phyloP scores from a whole-genome alignment of 345 rosid genomes.

The Jatropha curcas region DNA sequence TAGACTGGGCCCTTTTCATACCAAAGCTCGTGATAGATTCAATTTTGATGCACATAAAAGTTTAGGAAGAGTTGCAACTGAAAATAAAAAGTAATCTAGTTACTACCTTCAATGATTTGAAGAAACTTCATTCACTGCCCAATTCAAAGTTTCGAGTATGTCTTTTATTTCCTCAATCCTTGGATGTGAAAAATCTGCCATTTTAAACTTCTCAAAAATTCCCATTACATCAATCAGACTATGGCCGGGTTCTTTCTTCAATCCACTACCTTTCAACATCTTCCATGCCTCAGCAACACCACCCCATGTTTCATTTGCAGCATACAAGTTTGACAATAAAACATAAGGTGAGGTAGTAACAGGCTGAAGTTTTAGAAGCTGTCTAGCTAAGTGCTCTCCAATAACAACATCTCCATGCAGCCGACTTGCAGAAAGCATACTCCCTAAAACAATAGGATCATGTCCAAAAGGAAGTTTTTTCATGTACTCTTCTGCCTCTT shows the following conservation, averaged over 20 bases:
- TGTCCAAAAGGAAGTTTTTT: constrained; percentile 39
- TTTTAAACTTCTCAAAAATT: constrained; percentile 42
- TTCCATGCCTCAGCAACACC: constrained; percentile 55
- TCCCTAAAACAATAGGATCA: constrained; percentile 54
- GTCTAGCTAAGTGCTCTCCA: constrained; percentile 48
- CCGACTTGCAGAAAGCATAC: constrained; percentile 62
- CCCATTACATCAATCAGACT: constrained; percentile 57
- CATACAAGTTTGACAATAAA: constrained; percentile 58
- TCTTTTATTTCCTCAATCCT: constrained; percentile 42
- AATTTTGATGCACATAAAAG: not conserved
- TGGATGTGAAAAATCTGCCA: constrained; percentile 48
- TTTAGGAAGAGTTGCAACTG: not conserved
- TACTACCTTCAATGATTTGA: not conserved
- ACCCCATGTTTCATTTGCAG: constrained; percentile 60
- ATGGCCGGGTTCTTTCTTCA: constrained; percentile 59
- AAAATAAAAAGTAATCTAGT: not conserved
- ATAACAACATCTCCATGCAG: constrained; percentile 44
- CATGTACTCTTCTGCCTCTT: constrained; percentile 47
- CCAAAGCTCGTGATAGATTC: too few species aligned
- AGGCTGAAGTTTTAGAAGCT: constrained; percentile 47
- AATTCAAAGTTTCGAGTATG: constrained; percentile 33
- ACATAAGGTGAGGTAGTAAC: constrained; percentile 55
- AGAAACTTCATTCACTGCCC: constrained; percentile 29
- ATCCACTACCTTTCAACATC: constrained; percentile 53
- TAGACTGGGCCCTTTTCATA: not conserved